Conservation (phyloP, 495 filamentous ascomycete genomes). For the Copromyces sp. region DNA sequence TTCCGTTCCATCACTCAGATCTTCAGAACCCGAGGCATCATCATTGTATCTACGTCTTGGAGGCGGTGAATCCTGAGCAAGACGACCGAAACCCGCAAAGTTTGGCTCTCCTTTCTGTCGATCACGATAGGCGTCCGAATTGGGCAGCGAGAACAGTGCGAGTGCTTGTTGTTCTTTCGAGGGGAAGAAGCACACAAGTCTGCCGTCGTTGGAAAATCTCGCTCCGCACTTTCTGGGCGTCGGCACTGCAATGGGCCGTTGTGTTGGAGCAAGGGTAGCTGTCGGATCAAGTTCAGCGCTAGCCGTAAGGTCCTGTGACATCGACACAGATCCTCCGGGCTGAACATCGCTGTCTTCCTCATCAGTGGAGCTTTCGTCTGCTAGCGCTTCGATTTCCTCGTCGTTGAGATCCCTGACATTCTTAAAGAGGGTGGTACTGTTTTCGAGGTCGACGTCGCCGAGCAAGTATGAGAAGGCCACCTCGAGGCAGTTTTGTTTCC, state of each 20-base stretch:
- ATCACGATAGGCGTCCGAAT: constrained; percentile 51
- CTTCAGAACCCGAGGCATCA: constrained; percentile 41
- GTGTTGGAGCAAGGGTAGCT: constrained; percentile 44
- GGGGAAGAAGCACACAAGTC: constrained; percentile 78
- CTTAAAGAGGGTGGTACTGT: constrained; percentile 56
- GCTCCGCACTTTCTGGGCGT: constrained; percentile 66
- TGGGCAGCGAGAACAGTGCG: constrained; percentile 48
- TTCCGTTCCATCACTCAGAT: constrained; percentile 43
- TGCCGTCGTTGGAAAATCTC: constrained; percentile 66
- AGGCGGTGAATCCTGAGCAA: constrained; percentile 43
- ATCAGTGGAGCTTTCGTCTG: constrained; percentile 69
- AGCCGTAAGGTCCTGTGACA: constrained; percentile 46
- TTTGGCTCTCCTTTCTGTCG: constrained; percentile 54
- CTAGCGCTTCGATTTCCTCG: constrained; percentile 46
- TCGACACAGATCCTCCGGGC: constrained; percentile 37
- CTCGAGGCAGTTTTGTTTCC: constrained; percentile 70
- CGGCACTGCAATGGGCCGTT: constrained; percentile 67
- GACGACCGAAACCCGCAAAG: constrained; percentile 83
- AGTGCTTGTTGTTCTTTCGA: constrained; percentile 65
- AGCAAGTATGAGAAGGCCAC: constrained; percentile 73
- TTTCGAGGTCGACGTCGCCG: constrained; percentile 68
- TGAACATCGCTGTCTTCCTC: constrained; percentile 64
- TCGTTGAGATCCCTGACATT: constrained; percentile 50
- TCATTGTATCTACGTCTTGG: constrained; percentile 39
- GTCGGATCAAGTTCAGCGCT: constrained; percentile 38